Base-by-base conservation (phyloP, 164 flowering plant genomes). In the Nelumbo lutea region DNA sequence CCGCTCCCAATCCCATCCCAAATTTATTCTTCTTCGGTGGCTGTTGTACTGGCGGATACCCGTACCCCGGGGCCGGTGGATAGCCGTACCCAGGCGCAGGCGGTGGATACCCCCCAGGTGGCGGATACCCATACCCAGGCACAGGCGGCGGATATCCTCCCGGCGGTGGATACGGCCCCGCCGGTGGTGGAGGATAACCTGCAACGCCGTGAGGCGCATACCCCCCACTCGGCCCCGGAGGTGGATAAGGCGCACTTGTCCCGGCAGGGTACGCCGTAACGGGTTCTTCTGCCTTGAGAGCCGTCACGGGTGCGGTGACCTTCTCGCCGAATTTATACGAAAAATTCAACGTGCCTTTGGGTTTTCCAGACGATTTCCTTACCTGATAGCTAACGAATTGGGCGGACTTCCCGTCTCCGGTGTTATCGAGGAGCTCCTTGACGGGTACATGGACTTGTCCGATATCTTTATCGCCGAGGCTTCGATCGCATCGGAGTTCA, bases 1-100 rank as follows among this genome's bases (percentile, higher is more conserved):
- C 98, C 1, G 89, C 90, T 7, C 96, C 95, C 70, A 88, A 59
- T 8, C 90, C 97, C 81, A 88, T 47, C 42, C 96, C 96, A 10
- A 83, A 68, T 63, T 81, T 82, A 61, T 73, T 85, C 84, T 81
- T 85, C 87, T 81, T 82, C 9, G 77, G 78, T 67, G 78, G 84
- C 68, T 75, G 78, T 66, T 63, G 81, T 55, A 51, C 74, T 1
- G 77, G 69, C 13, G 65, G 82, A 14, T 69, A 67, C 60, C 73
- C 80, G 46, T 73, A 69, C 3, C 50, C 63, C 9, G 14, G 70
- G 13, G 27, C 45, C 48, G 75, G 61, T 9, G 58, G 67, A 39
- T 72, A 72, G 11, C 72, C 77, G 47, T 74, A 74, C 7, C 80
- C 79, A 1, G 65, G 58, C 45, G 51, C 66, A 8, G 46, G 58